phyloP scores from a whole-genome alignment of 2,329 filamentous ascomycete genomes.

The Colletotrichum destructivum region DNA sequence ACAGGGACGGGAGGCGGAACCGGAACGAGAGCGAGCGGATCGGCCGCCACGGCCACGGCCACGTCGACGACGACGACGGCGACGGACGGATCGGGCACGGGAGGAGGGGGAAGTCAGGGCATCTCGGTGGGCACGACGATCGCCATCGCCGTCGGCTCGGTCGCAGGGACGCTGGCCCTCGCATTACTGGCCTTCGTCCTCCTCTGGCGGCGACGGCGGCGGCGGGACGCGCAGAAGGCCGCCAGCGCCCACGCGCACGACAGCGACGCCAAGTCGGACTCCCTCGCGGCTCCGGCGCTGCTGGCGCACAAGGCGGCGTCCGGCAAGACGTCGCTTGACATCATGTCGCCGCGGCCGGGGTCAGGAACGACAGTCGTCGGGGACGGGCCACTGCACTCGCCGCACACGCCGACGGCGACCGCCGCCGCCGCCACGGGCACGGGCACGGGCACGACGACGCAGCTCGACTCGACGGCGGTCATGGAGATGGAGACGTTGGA shows the following conservation, averaged over 20 bases:
- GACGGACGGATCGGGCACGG: not conserved
- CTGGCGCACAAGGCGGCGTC: conserved; percentile 22
- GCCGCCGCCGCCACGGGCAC: too few species aligned
- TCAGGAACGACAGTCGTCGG: conserved; percentile 24
- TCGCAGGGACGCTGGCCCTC: conserved; percentile 25
- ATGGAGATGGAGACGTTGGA: conserved; percentile 40
- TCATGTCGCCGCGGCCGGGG: conserved; percentile 25
- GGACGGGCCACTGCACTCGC: conserved; percentile 15
- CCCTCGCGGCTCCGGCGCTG: conserved; percentile 9
- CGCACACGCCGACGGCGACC: not conserved
- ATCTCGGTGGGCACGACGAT: conserved; percentile 30
- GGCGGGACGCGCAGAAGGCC: conserved; percentile 6
- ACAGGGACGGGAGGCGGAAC: conserved; percentile 6
- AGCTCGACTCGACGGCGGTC: conserved; percentile 33
- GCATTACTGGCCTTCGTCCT: conserved; percentile 26
- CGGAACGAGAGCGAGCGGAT: conserved; percentile 9
- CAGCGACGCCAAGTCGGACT: conserved; percentile 14
- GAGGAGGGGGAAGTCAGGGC: conserved; percentile 9
- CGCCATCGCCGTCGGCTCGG: conserved; percentile 33
- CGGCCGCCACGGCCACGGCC: not conserved
- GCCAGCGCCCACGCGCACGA: not conserved
- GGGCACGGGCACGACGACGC: conserved; percentile 3
- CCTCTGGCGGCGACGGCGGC: conserved; percentile 24
- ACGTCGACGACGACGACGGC: not conserved
- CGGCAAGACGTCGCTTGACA: conserved; percentile 22